Conservation (phyloP, 75 land plant genomes). For the Cryptomeria japonica region DNA sequence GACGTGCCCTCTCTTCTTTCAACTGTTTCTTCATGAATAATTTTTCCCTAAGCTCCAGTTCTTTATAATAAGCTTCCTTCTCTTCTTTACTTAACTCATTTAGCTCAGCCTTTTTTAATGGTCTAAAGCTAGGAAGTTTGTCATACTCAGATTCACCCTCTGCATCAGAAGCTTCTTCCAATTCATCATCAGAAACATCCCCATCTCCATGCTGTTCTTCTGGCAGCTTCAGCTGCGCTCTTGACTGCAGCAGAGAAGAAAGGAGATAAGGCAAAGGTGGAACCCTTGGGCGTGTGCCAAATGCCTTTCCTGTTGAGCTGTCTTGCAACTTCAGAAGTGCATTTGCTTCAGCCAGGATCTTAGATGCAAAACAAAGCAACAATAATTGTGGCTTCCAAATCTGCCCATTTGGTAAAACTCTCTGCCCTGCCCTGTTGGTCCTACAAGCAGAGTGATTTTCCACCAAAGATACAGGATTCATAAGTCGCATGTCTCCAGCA, state of each 20-base stretch:
- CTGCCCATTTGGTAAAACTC: slow-evolving; percentile 84
- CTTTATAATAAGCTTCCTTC: slow-evolving; percentile 75
- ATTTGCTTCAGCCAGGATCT: slow-evolving; percentile 76
- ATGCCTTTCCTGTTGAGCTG: slow-evolving; percentile 41
- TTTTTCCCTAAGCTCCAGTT: slow-evolving; percentile 82
- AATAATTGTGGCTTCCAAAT: slow-evolving; percentile 76
- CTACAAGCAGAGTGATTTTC: slow-evolving; percentile 82
- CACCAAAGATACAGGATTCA: slow-evolving; percentile 77
- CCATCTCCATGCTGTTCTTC: slow-evolving; percentile 23
- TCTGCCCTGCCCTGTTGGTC: slow-evolving; percentile 60
- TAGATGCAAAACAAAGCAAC: slow-evolving; percentile 70
- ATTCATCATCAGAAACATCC: slow-evolving; percentile 33
- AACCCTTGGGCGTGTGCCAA: slow-evolving; percentile 34
- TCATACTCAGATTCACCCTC: slow-evolving; percentile 90
- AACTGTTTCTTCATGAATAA: slow-evolving; percentile 86
- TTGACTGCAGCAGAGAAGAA: slow-evolving; percentile 75
- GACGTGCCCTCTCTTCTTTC: slow-evolving; percentile 49
- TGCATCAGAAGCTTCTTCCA: slow-evolving; percentile 27
- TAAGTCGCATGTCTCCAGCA: slow-evolving; percentile 66
- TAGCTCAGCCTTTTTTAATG: slow-evolving; percentile 73
- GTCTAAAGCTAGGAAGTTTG: slow-evolving; percentile 72
- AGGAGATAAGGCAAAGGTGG: slow-evolving; percentile 91
- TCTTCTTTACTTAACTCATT: slow-evolving; percentile 55
- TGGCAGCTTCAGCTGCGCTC: slow-evolving; percentile 28
- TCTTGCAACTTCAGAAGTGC: slow-evolving; percentile 63